Evolutionary conservation across 306 rosid genomes (phyloP).

Genomic region (Cajanus cajan): DNA sequence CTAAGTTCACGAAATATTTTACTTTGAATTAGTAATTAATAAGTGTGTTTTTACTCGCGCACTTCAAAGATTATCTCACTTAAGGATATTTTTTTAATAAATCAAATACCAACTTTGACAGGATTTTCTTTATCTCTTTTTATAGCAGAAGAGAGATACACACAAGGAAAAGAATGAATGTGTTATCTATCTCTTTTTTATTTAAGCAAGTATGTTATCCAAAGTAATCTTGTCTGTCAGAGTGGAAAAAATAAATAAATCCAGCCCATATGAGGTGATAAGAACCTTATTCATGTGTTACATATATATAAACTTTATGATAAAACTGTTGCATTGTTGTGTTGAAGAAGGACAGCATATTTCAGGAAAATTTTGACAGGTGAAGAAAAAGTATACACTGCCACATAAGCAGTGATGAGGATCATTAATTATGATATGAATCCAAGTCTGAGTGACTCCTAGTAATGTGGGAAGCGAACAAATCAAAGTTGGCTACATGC

Average conservation of each 20-base stretch:
- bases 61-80: not conserved
- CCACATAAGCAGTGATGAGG: not conserved
- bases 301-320: not conserved
- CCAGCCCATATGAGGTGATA: not conserved
- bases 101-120: not conserved
- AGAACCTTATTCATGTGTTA: not conserved
- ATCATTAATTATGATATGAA: not conserved
- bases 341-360: not conserved
- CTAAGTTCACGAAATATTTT: not conserved
- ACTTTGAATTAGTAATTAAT: not conserved
- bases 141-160: no score
- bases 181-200: no score
- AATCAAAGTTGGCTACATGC: not conserved
- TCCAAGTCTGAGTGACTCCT: not conserved
- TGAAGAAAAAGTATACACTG: not conserved
- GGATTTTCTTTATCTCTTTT: not conserved
- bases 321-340: not conserved
- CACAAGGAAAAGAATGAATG: no score
- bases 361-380: not conserved
- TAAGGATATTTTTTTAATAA: not conserved
- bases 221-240: not conserved
- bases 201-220: not conserved
- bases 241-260: not conserved
- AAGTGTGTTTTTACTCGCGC: not conserved
- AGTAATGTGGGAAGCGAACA: not conserved